Conservation (phyloP, 2,329 filamentous ascomycete species). For the Lachnellula subtilissima region DNA sequence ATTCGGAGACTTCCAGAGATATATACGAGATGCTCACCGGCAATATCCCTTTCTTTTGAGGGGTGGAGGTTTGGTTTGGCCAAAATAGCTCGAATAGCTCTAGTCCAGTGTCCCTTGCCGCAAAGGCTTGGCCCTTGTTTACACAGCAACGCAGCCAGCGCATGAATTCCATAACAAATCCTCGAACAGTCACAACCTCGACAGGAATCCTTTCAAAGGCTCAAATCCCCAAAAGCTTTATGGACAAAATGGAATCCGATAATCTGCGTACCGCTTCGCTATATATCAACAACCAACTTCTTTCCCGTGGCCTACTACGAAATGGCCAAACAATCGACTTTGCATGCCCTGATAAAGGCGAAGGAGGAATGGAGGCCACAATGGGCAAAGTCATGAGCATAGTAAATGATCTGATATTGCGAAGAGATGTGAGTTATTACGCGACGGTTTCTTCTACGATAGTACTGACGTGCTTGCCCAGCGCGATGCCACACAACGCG, state of each 20-base stretch:
- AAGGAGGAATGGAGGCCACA: constrained; percentile 59
- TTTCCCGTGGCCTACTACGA: constrained; percentile 59
- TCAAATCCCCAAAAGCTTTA: background rate
- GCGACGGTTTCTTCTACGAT: background rate
- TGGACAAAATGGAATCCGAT: constrained; percentile 35
- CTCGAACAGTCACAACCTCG: no score
- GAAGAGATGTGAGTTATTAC: constrained; percentile 68
- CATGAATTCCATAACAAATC: no score
- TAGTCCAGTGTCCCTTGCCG: no score
- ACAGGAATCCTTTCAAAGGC: no score
- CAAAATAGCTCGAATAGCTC: no score
- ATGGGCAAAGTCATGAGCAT: constrained; percentile 88
- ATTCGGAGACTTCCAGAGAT: no score
- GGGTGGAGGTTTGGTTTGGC: no score
- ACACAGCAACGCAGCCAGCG: no score
- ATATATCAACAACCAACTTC: constrained; percentile 69
- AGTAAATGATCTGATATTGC: constrained; percentile 86
- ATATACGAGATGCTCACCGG: no score
- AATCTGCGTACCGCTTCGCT: constrained; percentile 63
- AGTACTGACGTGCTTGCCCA: constrained; percentile 34
- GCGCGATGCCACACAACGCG: constrained; percentile 86
- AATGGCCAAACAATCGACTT: constrained; percentile 79
- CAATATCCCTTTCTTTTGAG: no score
- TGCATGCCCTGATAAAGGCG: constrained; percentile 60
- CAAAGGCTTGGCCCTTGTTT: no score